phyloP scores from a whole-genome alignment of 2,329 filamentous ascomycete species.

The Coniochaeta sp. region DNA sequence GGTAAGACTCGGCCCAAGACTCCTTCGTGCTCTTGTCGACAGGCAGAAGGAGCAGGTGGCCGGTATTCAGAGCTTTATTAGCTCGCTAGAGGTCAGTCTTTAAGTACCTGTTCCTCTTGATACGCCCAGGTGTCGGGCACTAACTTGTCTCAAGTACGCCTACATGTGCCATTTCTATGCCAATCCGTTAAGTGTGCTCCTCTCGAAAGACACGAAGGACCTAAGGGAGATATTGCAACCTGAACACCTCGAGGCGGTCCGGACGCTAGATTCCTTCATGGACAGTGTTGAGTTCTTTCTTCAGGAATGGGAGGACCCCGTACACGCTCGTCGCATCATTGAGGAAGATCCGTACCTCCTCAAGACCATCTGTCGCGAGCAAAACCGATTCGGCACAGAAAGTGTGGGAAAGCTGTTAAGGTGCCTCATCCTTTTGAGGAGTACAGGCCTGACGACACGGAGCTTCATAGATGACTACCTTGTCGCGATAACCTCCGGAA shows the following conservation, averaged over 20 bases:
- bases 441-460: slow-evolving; percentile 24
- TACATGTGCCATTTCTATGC: slow-evolving; percentile 85
- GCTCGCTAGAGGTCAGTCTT: slow-evolving; percentile 45
- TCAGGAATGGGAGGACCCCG: slow-evolving; percentile 45
- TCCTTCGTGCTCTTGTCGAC: slow-evolving; percentile 58
- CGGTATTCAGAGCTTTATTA: slow-evolving; percentile 64
- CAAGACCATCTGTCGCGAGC: not conserved
- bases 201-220: slow-evolving; percentile 25
- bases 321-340: slow-evolving; percentile 37
- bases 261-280: slow-evolving; percentile 63
- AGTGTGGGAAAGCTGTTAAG: slow-evolving; percentile 35
- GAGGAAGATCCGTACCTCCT: not conserved
- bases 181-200: slow-evolving; percentile 63
- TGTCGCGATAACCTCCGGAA: slow-evolving; percentile 48
- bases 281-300: slow-evolving; percentile 40
- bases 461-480: slow-evolving; percentile 53
- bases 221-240: slow-evolving; percentile 34
- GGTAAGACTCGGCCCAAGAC: slow-evolving; percentile 54
- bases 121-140: not conserved
- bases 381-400: slow-evolving; percentile 13
- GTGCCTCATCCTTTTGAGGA: slow-evolving; percentile 37
- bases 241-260: slow-evolving; percentile 59
- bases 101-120: not conserved
- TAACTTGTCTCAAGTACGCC: slow-evolving; percentile 44
- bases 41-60: slow-evolving; percentile 72